Evolutionary conservation across 106 monocot genomes (phyloP), one percentile per base, ranked within the genome.

Genomic region (Allium cepa): DNA sequence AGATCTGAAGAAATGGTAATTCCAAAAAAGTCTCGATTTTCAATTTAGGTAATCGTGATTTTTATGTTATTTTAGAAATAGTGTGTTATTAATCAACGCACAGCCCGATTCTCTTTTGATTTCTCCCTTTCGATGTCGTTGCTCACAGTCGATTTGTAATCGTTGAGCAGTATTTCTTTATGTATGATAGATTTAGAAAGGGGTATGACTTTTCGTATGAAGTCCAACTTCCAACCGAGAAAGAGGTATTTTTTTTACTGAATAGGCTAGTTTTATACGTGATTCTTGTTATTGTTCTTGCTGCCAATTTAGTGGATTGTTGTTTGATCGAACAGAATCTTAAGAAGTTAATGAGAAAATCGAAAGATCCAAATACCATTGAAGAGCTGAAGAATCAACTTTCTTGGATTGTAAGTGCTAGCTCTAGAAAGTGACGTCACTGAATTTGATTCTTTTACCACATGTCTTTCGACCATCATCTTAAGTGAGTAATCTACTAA

Each of bases 191-290:
- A 73, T 90, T 90, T 57, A 86, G 81, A 22, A 93, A 93, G 57
- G 86, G 89, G 77, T 89, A 89, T 56, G 81, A 79, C 73, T 89
- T 93, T 61, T 70, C 89, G 69, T 93, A 70, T 78, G 84, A 93
- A 8, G 84, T 82, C 49, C 84, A 94, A 67, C 82, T 87, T 84
- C 93, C 93, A 73, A 72, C 79, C 50, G 93, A 94, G 58, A 94
- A 86, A 76, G 78, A 84, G 89, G 93, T 87, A 46, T 68, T 69
- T 67, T 12, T n/a, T n/a, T 59, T 8, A 16, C 26, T 70, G 75
- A 13, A 48, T 11, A 49, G 53, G 14, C 22, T 63, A 64, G 17
- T 60, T 56, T 66, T 59, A 66, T 11, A 50, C 28, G 49, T 50
- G 45, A 16, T 11, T 59, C 22, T 11, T 26, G 13, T 17, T 49